Conservation (phyloP, 2,329 filamentous ascomycete species). For the Ophiosphaerella korrae region DNA sequence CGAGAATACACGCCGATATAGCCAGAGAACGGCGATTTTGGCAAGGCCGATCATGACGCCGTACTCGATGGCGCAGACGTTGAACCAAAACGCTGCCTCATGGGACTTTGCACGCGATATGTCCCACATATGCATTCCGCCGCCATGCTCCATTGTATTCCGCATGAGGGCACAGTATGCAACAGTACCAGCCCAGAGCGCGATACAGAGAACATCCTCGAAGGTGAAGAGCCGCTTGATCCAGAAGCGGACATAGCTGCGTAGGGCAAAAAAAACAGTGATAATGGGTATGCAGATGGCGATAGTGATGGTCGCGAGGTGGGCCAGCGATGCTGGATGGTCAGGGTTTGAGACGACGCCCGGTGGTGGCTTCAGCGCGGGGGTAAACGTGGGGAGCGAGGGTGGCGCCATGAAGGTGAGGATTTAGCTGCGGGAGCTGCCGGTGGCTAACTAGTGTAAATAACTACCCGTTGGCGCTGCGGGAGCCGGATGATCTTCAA, state of each 20-base stretch:
- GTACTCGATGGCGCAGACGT: slow-evolving; percentile 12
- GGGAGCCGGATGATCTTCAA: too few species aligned
- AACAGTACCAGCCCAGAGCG: background rate
- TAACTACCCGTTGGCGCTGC: background rate
- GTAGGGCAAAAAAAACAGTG: slow-evolving; percentile 5
- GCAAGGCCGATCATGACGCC: slow-evolving; percentile 16
- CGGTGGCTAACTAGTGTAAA: background rate
- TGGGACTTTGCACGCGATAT: slow-evolving; percentile 9
- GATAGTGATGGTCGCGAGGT: slow-evolving; percentile 5
- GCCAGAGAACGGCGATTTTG: slow-evolving; percentile 14
- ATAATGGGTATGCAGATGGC: slow-evolving; percentile 8
- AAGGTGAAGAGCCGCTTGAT: slow-evolving; percentile 9
- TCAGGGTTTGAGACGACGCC: slow-evolving; percentile 11
- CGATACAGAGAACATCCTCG: slow-evolving; percentile 3
- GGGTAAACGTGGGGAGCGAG: slow-evolving; percentile 8
- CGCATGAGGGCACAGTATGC: slow-evolving; percentile 9
- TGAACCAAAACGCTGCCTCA: slow-evolving; percentile 15
- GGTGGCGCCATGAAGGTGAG: background rate
- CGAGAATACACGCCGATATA: slow-evolving; percentile 20
- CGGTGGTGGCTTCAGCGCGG: slow-evolving; percentile 12
- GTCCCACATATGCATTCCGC: slow-evolving; percentile 14
- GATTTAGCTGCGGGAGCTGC: background rate
- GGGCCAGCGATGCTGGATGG: slow-evolving; percentile 9
- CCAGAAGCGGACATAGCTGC: slow-evolving; percentile 6
- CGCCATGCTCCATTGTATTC: slow-evolving; percentile 8